These are phyloP conservation scores for Cutaneotrichosporon sp. DNA, from an alignment of 1,284 basidiomycete species.

Conservation along the genomic window DNA sequence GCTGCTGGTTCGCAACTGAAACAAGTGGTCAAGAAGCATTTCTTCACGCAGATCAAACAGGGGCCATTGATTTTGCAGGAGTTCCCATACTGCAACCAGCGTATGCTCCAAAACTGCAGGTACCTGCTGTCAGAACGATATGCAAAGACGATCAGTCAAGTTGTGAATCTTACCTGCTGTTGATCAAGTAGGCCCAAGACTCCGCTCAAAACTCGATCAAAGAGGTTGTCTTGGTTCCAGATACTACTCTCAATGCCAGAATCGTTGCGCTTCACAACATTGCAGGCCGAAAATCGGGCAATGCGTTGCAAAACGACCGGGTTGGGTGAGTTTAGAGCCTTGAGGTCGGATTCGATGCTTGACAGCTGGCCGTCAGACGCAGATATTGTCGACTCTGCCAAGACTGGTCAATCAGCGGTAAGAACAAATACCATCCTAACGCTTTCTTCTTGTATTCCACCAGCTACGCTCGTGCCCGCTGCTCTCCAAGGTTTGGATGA, in stretches of 20 bases:
- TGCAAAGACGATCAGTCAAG: too few species aligned
- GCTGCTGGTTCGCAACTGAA: slow-evolving; percentile 27
- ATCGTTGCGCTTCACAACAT: too few species aligned
- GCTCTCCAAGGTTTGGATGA: slow-evolving; percentile 22
- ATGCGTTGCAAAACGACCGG: slow-evolving; percentile 32
- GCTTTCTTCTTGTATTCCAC: slow-evolving; percentile 36
- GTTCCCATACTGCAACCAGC: slow-evolving; percentile 39
- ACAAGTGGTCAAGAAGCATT: slow-evolving; percentile 30
- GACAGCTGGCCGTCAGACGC: slow-evolving; percentile 3
- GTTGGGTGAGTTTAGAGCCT: slow-evolving; percentile 16
- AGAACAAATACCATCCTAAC: slow-evolving; percentile 16
- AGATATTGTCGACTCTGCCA: slow-evolving; percentile 27
- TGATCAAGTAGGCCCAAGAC: slow-evolving; percentile 28
- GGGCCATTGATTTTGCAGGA: slow-evolving; percentile 41
- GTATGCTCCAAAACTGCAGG: slow-evolving; percentile 30
- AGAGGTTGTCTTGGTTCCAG: too few species aligned
- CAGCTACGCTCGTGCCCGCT: slow-evolving; percentile 37
- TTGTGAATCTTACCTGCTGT: slow-evolving; percentile 21
- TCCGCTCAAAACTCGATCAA: slow-evolving; percentile 29
- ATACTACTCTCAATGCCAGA: too few species aligned
- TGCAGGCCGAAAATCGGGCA: slow-evolving; percentile 24
- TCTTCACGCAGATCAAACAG: slow-evolving; percentile 37
- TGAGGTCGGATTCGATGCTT: slow-evolving; percentile 22
- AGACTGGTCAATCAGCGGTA: slow-evolving; percentile 15
- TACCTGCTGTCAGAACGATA: slow-evolving; percentile 12